Evolutionary conservation across 352 stramenopile species (phyloP).

Genomic region (Phytophthora tentaculata): DNA sequence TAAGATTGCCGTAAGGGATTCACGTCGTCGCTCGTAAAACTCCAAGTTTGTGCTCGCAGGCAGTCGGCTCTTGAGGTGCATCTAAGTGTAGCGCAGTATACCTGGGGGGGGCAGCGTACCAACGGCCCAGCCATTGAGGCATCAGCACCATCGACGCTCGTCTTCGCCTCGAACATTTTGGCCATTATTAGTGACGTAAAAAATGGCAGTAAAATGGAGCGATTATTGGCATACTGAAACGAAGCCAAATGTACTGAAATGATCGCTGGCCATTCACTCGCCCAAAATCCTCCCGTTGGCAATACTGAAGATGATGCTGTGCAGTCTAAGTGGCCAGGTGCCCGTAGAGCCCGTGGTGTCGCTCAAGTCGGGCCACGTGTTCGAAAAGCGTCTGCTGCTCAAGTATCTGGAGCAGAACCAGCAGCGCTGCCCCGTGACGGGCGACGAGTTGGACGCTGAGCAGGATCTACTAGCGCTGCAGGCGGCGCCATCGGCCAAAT

Average conservation of each 20-base stretch:
- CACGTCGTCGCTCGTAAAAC: too few species aligned
- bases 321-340: slow-evolving; percentile 83
- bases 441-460: slow-evolving; percentile 58
- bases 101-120: too few species aligned
- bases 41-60: too few species aligned
- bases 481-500: slow-evolving; percentile 23
- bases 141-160: too few species aligned
- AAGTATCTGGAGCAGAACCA: slow-evolving; percentile 81
- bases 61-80: too few species aligned
- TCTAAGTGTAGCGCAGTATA: too few species aligned
- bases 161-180: too few species aligned
- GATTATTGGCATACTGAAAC: neutral
- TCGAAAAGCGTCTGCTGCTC: slow-evolving; percentile 88
- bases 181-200: too few species aligned
- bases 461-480: slow-evolving; percentile 77
- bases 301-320: slow-evolving; percentile 61
- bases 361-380: slow-evolving; percentile 86
- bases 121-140: too few species aligned
- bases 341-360: slow-evolving; percentile 84
- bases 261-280: slow-evolving; percentile 17
- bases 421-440: slow-evolving; percentile 76
- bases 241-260: slow-evolving; percentile 6
- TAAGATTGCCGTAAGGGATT: too few species aligned
- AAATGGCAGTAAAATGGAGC: neutral
- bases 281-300: slow-evolving; percentile 5